A percentile compares a stretch with the other conserved stretches of the same genome.
These are phyloP conservation scores for Globisporangium irregulare DNA, from an alignment of 352 stramenopile genomes.

Conservation along the genomic window DNA sequence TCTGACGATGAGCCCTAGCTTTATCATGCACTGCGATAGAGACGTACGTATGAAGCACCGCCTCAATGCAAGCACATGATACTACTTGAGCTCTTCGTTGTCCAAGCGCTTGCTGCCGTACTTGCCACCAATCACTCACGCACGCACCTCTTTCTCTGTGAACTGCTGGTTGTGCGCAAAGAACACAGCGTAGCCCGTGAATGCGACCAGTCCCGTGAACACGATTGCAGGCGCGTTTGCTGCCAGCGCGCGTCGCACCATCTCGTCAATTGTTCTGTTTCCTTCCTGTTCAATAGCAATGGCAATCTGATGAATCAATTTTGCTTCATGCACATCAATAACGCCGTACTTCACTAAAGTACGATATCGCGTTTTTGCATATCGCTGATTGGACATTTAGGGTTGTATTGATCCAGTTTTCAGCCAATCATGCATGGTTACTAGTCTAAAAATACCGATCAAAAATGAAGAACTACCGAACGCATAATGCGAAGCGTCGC, in stretches of 20 bases:
- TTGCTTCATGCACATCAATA: constrained; percentile 2
- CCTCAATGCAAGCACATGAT: neutral
- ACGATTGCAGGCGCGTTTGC: constrained; percentile 52
- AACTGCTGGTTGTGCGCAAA: constrained; percentile 80
- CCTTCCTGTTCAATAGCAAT: neutral
- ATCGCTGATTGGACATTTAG: neutral
- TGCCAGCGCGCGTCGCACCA: constrained; percentile 18
- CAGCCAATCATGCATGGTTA: constrained; percentile 1
- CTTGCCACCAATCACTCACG: neutral
- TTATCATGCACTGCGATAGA: too few relatives aligned
- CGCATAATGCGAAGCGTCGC: neutral
- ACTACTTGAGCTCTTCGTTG: neutral
- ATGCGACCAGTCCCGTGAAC: constrained; percentile 37
- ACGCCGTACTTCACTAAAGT: constrained; percentile 4
- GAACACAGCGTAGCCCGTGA: constrained; percentile 58
- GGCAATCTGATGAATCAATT: neutral
- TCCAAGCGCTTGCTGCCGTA: neutral
- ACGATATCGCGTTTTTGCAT: neutral
- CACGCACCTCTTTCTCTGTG: constrained; percentile 62
- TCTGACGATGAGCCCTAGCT: neutral
- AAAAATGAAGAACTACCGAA: neutral
- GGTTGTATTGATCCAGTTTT: constrained; percentile 2
- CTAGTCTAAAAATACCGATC: neutral
- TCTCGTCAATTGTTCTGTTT: neutral
- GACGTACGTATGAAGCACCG: neutral